Percentiles rank a stretch among this genome's conserved stretches.
Evolutionary conservation across 331 rosid species (phyloP).

Genomic region (Prunus yedoensis): DNA sequence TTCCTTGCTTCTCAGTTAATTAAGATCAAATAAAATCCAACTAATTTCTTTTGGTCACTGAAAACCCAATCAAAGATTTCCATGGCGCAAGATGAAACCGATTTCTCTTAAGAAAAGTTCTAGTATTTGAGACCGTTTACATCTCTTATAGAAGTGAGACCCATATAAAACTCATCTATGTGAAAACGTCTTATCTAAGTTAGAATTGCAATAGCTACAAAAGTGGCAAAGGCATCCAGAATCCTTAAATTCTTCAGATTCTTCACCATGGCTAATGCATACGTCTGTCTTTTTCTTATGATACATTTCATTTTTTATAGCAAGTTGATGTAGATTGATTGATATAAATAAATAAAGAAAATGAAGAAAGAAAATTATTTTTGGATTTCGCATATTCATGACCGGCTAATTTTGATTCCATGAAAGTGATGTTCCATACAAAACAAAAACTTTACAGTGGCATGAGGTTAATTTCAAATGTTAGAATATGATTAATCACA

Average conservation of each 20-base stretch:
- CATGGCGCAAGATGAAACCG: no score
- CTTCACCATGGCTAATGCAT: neutral
- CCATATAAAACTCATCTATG: no score
- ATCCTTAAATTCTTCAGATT: neutral
- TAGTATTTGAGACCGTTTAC: no score
- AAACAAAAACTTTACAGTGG: neutral
- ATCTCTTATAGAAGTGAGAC: no score
- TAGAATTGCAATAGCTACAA: neutral
- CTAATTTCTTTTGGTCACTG: no score
- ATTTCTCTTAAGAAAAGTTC: no score
- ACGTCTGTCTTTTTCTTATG: neutral
- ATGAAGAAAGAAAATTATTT: neutral
- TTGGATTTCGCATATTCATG: neutral
- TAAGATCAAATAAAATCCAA: neutral
- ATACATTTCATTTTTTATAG: no score
- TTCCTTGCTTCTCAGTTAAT: neutral
- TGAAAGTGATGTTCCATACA: neutral
- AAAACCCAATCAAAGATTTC: no score
- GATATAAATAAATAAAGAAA: no score
- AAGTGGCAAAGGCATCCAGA: no score
- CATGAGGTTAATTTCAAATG: neutral
- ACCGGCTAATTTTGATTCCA: neutral
- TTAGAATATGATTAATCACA: neutral
- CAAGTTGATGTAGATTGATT: neutral
- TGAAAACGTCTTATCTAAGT: no score